These are phyloP conservation scores for Fusarium sp. DNA, from an alignment of 2,329 filamentous ascomycete species.

Conservation along the genomic window DNA sequence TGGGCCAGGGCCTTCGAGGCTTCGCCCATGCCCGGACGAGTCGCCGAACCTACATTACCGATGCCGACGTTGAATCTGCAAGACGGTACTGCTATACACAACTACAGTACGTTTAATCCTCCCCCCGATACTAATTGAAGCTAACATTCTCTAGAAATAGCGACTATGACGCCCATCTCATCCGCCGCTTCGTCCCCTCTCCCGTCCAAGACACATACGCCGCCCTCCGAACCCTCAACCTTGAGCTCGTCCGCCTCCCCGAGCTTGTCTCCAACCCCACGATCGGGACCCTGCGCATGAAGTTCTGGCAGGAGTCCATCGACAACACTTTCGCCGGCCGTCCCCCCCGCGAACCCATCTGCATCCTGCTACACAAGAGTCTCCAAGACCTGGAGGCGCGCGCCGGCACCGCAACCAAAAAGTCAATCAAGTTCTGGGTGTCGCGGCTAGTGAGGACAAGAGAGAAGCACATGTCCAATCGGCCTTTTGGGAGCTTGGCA, in stretches of 20 bases:
- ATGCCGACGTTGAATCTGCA: slow-evolving; percentile 65
- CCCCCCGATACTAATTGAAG: neutral
- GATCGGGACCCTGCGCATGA: slow-evolving; percentile 88
- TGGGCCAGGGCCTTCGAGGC: slow-evolving; percentile 54
- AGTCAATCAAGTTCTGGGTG: slow-evolving; percentile 77
- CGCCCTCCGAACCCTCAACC: slow-evolving; percentile 90
- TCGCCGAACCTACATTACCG: slow-evolving; percentile 60
- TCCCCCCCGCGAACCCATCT: slow-evolving; percentile 92
- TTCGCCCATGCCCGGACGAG: slow-evolving; percentile 44
- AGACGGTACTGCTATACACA: slow-evolving; percentile 67
- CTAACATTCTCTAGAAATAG: slow-evolving; percentile 71
- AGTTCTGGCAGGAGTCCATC: slow-evolving; percentile 94
- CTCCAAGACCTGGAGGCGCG: slow-evolving; percentile 70
- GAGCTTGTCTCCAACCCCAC: slow-evolving; percentile 90
- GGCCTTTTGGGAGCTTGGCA: slow-evolving; percentile 79
- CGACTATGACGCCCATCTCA: slow-evolving; percentile 88
- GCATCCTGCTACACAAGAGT: slow-evolving; percentile 82
- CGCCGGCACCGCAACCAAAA: slow-evolving; percentile 56
- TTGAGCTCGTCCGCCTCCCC: slow-evolving; percentile 90
- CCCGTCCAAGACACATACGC: slow-evolving; percentile 85
- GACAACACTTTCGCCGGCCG: slow-evolving; percentile 79
- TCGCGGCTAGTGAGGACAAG: slow-evolving; percentile 82
- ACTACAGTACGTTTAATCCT: slow-evolving; percentile 55
- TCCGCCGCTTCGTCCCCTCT: slow-evolving; percentile 85
- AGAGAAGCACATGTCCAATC: slow-evolving; percentile 85